Conservation (phyloP, 192 early-diverging fungal species). For the Coemansia sp. region DNA sequence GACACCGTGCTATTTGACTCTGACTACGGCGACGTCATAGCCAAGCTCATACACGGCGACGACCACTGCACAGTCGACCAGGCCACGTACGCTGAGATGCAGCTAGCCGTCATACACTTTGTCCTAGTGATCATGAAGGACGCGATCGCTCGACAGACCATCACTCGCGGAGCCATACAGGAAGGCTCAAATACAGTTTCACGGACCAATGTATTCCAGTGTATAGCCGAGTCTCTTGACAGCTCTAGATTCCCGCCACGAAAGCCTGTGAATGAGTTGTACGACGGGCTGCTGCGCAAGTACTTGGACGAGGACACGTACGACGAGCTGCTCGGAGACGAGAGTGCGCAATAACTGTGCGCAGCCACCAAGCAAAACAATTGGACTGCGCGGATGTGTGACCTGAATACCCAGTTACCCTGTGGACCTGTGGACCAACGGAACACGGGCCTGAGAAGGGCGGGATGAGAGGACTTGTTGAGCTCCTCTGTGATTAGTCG, state of each 20-base stretch:
- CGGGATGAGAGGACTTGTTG: neutral
- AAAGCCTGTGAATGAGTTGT: neutral
- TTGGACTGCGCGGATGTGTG: neutral
- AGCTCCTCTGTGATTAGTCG: neutral
- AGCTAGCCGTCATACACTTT: neutral
- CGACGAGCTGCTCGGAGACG: neutral
- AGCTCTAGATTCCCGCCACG: neutral
- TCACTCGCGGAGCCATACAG: slow-evolving; percentile 4
- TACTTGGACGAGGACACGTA: slow-evolving; percentile 12
- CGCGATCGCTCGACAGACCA: no score
- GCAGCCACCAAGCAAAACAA: neutral
- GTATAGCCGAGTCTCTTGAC: neutral
- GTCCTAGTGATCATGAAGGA: neutral
- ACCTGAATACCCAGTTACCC: neutral
- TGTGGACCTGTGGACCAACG: neutral
- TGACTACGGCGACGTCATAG: slow-evolving; percentile 10
- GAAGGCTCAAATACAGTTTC: neutral
- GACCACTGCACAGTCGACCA: slow-evolving; percentile 8
- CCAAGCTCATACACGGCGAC: slow-evolving; percentile 6
- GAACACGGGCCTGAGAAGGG: neutral
- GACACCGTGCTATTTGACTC: slow-evolving; percentile 2
- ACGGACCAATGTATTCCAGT: neutral
- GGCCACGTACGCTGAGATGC: neutral
- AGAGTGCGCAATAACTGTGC: neutral
- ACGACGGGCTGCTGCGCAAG: slow-evolving; percentile 4